Evolutionary conservation across 2,329 filamentous ascomycete species (phyloP), one percentile per base, ranked within the genome.

Genomic region (Nothopassalora personata): DNA sequence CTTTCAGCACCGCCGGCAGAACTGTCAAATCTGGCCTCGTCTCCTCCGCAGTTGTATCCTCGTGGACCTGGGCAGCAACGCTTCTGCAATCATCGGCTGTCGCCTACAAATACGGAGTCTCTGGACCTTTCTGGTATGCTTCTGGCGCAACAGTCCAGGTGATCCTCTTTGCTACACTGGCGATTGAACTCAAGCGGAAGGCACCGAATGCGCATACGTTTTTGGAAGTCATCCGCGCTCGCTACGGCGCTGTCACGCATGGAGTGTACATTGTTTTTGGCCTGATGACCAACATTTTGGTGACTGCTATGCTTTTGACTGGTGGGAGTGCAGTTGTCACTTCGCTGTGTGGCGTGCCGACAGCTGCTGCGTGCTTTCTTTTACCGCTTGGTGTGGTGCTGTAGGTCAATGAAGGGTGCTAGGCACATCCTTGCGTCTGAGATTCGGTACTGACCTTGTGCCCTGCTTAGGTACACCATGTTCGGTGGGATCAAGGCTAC

Each of bases 11-110:
- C 0, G 91, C 91, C 53, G 91, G 91, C 18, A 82, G 92, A 62
- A 91, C 89, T 1, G 90, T 96, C 65, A 96, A 96, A 72, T 91
- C 90, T 8, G 92, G 91, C 47, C 80, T 96, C 13, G 90, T 96
- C 0, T 89, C 90, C 10, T 89, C 90, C 5, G 91, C 91, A 15
- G 91, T 96, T n/a, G 90, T 96, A 3, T 92, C 88, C 15, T 91
- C 88, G 5, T 96, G 92, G 91, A 96, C 91, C 0, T 96, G 91
- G 91, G 91, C 90, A 0, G 91, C 68, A 10, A 72, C 69, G 3
- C 58, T 71, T 13, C 55, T 72, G 8, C 67, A 70, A 18, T 89
- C 85, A 1, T 87, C 89, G 0, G 84, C 86, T n/a, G 88, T 96
- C 18, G 90, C 89, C 62, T 96, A 96, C 73, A 80, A 84, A 8